Evolutionary conservation across 352 stramenopile genomes (phyloP), one percentile per base, ranked within the genome.

Genomic region (Phytophthora uliginosa): DNA sequence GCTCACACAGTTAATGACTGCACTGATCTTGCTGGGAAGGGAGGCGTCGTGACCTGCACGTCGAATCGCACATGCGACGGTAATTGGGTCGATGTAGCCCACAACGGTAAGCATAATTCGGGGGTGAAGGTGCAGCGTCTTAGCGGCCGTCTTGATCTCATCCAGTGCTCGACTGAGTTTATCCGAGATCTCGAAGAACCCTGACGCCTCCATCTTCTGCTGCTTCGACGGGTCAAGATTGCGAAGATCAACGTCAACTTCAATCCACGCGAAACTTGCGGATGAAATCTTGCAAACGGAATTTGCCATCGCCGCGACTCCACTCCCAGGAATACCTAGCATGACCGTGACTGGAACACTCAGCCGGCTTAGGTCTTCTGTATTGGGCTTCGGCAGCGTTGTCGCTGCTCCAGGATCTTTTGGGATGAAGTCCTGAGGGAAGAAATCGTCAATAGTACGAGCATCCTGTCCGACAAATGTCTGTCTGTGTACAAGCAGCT

Each of bases 271-370:
- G 33, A 85, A 84, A 6, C 58, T 73, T 3, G 60, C 58, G 0
- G 78, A 81, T 10, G 86, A 83, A 54, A 95, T 77, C 17, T 82
- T 74, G 63, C 80, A 86, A 50, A 94, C 59, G 2, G 71, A 82
- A 12, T 73, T 9, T 1, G 78, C 66, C 55, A 94, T 84, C 10
- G 48, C 50, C 5, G 60, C 22, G 0, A 71, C 77, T 3, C 79
- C 78, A 70, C 88, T 95, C 48, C 88, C 86, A n/a, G 88, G 88
- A 13, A 95, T 79, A 0, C 88, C 88, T 7, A 95, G 6, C 50
- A 91, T 74, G 12, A 89, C 57, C 1, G 86, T 92, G 60, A 95
- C 61, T 1, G 88, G 83, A 2, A 94, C 62, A 17, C 73, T 74
- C 1, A 83, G 56, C 63, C 79, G 85, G 18, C 40, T 71, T 8